Conservation (phyloP, 306 rosid genomes). For the Datisca glomerata region DNA sequence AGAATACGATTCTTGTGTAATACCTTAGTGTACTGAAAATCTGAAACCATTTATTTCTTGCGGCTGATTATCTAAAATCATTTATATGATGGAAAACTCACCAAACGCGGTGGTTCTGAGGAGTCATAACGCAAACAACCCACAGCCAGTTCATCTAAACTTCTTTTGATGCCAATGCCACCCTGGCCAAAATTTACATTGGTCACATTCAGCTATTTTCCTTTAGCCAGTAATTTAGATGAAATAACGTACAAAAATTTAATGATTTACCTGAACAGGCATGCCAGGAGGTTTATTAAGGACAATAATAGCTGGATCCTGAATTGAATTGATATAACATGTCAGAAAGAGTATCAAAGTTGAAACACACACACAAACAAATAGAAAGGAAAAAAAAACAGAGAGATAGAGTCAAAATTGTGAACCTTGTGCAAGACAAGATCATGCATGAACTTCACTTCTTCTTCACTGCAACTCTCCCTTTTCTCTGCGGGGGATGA, state of each 20-base stretch:
- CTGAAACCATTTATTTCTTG: no score
- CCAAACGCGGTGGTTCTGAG: constrained; percentile 75
- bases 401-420: constrained; percentile 3
- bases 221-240: no score
- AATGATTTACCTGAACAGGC: constrained; percentile 67
- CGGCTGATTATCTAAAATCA: not conserved
- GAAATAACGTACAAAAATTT: no score
- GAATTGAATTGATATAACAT: constrained; percentile 4
- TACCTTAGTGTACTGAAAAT: no score
- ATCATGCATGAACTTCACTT: constrained; percentile 38
- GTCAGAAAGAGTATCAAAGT: constrained; percentile 1
- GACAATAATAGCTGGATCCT: constrained; percentile 74
- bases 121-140: constrained; percentile 54
- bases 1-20: not conserved
- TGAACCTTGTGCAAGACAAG: constrained; percentile 65
- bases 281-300: constrained; percentile 88
- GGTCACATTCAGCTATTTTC: no score
- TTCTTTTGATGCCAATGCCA: constrained; percentile 57
- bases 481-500: constrained; percentile 22
- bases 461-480: constrained; percentile 32
- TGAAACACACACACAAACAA: not conserved
- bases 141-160: constrained; percentile 75
- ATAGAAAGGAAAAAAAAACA: not conserved
- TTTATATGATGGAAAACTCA: constrained; percentile 22
- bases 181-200: constrained; percentile 42